Percentiles rank a stretch among this genome's conserved stretches.
phyloP scores from a whole-genome alignment of 352 stramenopile species.

The Globisporangium orthogonon region DNA sequence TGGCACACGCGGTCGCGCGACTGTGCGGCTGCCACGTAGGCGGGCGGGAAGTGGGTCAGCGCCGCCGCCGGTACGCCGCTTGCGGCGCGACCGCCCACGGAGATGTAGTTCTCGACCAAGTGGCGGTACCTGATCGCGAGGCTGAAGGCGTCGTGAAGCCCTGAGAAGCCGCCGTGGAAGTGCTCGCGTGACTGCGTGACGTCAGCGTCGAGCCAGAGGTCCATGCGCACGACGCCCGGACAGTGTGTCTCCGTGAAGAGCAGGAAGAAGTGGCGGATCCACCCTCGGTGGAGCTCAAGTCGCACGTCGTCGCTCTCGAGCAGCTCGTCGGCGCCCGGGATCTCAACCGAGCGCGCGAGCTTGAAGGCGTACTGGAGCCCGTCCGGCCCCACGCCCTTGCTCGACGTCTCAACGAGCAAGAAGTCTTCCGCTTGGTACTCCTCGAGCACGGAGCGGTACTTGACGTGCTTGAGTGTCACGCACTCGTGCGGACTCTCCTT shows the following conservation, averaged over 20 bases:
- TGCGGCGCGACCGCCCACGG: background rate
- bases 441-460: constrained; percentile 55
- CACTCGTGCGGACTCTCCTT: constrained; percentile 69
- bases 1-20: constrained; percentile 54
- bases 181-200: constrained; percentile 41
- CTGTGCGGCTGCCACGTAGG: constrained; percentile 21
- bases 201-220: constrained; percentile 65
- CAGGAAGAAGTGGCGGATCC: constrained; percentile 53
- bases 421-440: constrained; percentile 56
- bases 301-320: constrained; percentile 38
- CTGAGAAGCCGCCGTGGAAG: constrained; percentile 53
- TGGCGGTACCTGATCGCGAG: constrained; percentile 56
- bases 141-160: constrained; percentile 64
- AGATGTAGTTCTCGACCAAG: constrained; percentile 30
- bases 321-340: constrained; percentile 30
- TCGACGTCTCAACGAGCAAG: constrained; percentile 49
- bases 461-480: constrained; percentile 73
- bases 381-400: constrained; percentile 36
- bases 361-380: constrained; percentile 51
- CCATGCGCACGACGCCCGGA: constrained; percentile 54
- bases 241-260: constrained; percentile 54
- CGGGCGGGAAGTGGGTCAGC: constrained; percentile 16
- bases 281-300: constrained; percentile 40
- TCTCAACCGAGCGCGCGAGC: constrained; percentile 39
- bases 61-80: constrained; percentile 19